Percentiles rank a stretch among this genome's conserved stretches.
These are phyloP conservation scores for Ceratobasidium theobromae DNA, from an alignment of 1,284 basidiomycete species.

Conservation along the genomic window DNA sequence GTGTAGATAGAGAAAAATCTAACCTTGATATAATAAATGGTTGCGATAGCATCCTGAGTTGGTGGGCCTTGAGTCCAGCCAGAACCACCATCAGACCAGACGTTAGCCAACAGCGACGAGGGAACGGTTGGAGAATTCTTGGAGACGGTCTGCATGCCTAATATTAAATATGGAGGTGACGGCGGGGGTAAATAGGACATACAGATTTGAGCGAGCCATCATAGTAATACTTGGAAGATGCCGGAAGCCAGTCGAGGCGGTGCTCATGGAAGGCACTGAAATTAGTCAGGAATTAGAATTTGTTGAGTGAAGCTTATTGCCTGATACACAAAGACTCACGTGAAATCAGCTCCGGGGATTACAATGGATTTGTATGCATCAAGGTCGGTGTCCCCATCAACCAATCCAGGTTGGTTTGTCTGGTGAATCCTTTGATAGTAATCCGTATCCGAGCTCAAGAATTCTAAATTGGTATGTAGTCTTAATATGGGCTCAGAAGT, in stretches of 20 bases:
- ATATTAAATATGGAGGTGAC: background rate
- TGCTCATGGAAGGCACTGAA: slow-evolving; percentile 36
- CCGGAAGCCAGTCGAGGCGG: slow-evolving; percentile 36
- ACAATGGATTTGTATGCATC: slow-evolving; percentile 32
- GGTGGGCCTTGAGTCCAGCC: slow-evolving; percentile 35
- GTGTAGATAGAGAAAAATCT: background rate
- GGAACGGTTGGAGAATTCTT: slow-evolving; percentile 35
- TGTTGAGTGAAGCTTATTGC: background rate
- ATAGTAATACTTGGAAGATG: slow-evolving; percentile 30
- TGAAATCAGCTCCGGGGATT: slow-evolving; percentile 35
- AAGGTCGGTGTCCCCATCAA: slow-evolving; percentile 35
- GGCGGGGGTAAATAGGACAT: background rate
- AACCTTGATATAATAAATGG: slow-evolving; percentile 36
- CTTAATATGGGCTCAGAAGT: background rate
- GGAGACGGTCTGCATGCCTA: slow-evolving; percentile 22
- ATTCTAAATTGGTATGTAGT: slow-evolving; percentile 24
- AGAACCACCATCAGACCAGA: slow-evolving; percentile 31
- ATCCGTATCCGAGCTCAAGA: slow-evolving; percentile 35
- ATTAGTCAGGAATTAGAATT: background rate
- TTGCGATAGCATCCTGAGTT: slow-evolving; percentile 36
- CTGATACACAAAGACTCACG: slow-evolving; percentile 33
- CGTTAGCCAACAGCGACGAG: slow-evolving; percentile 10
- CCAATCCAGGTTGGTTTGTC: slow-evolving; percentile 37
- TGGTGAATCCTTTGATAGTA: slow-evolving; percentile 37
- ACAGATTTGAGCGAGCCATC: slow-evolving; percentile 28